Evolutionary conservation across 2,329 filamentous ascomycete species (phyloP), one percentile per base, ranked within the genome.

Genomic region (Leptographium flavum): DNA sequence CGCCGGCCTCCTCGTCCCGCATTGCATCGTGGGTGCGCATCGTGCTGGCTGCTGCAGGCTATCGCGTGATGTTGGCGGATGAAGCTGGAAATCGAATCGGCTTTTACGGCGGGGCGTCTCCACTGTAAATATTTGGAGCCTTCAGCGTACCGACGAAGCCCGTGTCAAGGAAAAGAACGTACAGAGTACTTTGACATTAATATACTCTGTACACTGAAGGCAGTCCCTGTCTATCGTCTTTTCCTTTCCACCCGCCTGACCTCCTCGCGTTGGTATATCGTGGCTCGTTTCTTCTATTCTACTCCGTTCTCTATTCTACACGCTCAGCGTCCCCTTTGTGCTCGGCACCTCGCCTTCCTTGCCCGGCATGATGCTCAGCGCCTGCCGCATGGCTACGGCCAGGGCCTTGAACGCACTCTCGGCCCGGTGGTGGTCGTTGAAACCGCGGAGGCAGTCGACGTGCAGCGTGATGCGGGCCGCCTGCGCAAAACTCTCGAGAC

Each of bases 341-440:
- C 88, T 95, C 44, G 88, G 85, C 23, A 96, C 80, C 70, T 98
- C 92, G 3, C 87, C 87, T 64, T 93, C 87, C 60, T 83, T 81
- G 11, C 86, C 87, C 36, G 77, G 75, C 28, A 90, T 78, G 54
- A 78, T 73, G 42, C 74, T 73, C 41, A 81, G 90, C 10, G 92
- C 92, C 62, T 75, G 74, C 55, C 82, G 74, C 45, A 93, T 73
- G 8, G 92, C 92, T 38, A 95, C 79, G 0, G 92, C 92, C 53
- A 96, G 65, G 39, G 92, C 92, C 74, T 98, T 98, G 66, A 98
- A 95, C 15, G 90, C 92, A 61, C 84, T 92, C 75, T 96, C 92
- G 10, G 92, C 88, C 47, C 88, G 73, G 68, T 96, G 92, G 65
- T 96, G 92, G 65, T 96, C 92, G 64, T 96, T 98, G 50, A 83